Evolutionary conservation across 371 early-diverging fungal species (phyloP).

Genomic region (Cokeromyces recurvatus): DNA sequence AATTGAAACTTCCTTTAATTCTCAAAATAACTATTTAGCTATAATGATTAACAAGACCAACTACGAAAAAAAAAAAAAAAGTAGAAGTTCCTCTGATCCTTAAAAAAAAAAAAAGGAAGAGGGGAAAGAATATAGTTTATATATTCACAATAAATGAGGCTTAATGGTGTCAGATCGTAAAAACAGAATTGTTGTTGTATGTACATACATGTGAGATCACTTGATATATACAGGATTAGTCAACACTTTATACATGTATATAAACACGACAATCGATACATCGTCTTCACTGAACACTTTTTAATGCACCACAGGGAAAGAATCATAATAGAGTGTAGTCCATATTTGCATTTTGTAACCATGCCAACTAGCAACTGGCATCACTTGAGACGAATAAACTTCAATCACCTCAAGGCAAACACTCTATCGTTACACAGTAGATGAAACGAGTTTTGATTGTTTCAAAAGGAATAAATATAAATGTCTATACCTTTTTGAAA

Average conservation of each 20-base stretch:
- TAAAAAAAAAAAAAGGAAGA: conserved; percentile 3
- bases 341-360: not conserved
- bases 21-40: conserved; percentile 4
- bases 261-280: no score
- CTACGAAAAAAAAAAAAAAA: conserved; percentile 4
- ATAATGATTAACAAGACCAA: conserved; percentile 5
- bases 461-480: not conserved
- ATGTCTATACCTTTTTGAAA: no score
- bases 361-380: not conserved
- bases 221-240: no score
- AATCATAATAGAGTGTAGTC: not conserved
- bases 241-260: no score
- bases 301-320: no score
- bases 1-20: conserved; percentile 1
- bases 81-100: conserved; percentile 7
- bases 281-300: no score
- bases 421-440: conserved; percentile 1
- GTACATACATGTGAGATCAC: no score
- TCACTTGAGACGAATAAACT: conserved; percentile 1
- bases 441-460: not conserved
- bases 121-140: no score
- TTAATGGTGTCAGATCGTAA: no score
- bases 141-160: no score
- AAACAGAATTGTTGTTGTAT: not conserved
- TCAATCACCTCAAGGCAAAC: not conserved